These are phyloP conservation scores for Aspergillus bombycis DNA, from an alignment of 2,329 filamentous ascomycete species.

Conservation along the genomic window DNA sequence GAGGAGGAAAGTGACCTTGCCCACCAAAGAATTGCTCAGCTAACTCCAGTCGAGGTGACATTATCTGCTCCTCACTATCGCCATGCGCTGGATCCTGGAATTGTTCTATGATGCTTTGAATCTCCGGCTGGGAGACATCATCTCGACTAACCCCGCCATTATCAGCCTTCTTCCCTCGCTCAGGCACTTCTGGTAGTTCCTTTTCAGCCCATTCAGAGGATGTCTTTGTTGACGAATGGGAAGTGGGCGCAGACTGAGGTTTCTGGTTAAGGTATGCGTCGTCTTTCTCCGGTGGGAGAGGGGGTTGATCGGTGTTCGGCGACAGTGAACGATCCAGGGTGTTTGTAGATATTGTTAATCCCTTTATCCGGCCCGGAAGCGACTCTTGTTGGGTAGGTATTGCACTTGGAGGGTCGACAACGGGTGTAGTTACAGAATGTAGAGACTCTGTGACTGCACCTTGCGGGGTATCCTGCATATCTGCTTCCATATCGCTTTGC, in stretches of 20 bases:
- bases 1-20: constrained; percentile 72
- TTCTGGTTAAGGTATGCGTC: constrained; percentile 55
- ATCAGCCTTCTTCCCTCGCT: constrained; percentile 49
- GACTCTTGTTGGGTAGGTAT: constrained; percentile 23
- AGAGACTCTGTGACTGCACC: constrained; percentile 2
- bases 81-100: constrained; percentile 77
- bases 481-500: constrained; percentile 20
- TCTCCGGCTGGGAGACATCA: constrained; percentile 76
- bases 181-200: constrained; percentile 42
- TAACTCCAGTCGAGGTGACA: constrained; percentile 85
- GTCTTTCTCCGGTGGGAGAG: constrained; percentile 55
- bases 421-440: constrained; percentile 10
- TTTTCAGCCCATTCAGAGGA: constrained; percentile 41
- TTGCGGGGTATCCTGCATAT: constrained; percentile 10
- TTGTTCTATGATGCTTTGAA: constrained; percentile 97
- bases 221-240: constrained; percentile 45
- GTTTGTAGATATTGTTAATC: constrained; percentile 34
- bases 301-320: constrained; percentile 37
- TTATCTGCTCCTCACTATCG: constrained; percentile 78
- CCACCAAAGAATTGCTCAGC: constrained; percentile 76
- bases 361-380: constrained; percentile 34
- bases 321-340: constrained; percentile 21
- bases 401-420: constrained; percentile 16
- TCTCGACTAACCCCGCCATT: constrained; percentile 67
- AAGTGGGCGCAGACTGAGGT: constrained; percentile 32